phyloP scores from a whole-genome alignment of 768 basidiomycete species.

The Pisolithus marmoratus region DNA sequence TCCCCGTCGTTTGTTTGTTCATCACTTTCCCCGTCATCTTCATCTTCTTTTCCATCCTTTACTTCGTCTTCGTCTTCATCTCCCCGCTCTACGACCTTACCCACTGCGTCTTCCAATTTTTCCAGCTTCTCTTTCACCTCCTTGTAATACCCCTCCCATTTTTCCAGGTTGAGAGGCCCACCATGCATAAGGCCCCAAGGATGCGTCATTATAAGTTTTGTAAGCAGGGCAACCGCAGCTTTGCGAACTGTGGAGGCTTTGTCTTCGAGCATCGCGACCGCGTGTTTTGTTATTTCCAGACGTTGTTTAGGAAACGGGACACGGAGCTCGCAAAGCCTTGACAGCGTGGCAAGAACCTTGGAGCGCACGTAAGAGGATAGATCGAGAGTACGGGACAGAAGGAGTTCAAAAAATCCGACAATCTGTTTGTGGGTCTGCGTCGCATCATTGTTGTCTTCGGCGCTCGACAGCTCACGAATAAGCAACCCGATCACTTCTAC shows the following conservation, averaged over 20 bases:
- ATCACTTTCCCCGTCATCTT: slow-evolving; percentile 29
- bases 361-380: slow-evolving; percentile 85
- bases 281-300: slow-evolving; percentile 65
- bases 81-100: slow-evolving; percentile 50
- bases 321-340: slow-evolving; percentile 68
- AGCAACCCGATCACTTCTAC: slow-evolving; percentile 86
- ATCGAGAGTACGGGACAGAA: slow-evolving; percentile 86
- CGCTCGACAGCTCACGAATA: slow-evolving; percentile 70
- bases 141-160: slow-evolving; percentile 73
- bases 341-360: slow-evolving; percentile 76
- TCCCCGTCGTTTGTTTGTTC: slow-evolving; percentile 39
- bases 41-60: slow-evolving; percentile 30
- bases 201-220: slow-evolving; percentile 76
- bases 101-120: slow-evolving; percentile 63
- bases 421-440: slow-evolving; percentile 61
- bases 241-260: slow-evolving; percentile 88
- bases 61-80: slow-evolving; percentile 30
- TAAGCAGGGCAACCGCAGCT: slow-evolving; percentile 69
- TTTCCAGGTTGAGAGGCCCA: slow-evolving; percentile 62
- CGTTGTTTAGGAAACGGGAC: slow-evolving; percentile 86
- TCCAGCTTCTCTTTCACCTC: slow-evolving; percentile 57
- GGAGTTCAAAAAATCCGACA: slow-evolving; percentile 71
- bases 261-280: slow-evolving; percentile 79
- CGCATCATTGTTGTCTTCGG: slow-evolving; percentile 42
- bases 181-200: slow-evolving; percentile 85